Evolutionary conservation across 2,329 filamentous ascomycete species (phyloP), one percentile per base, ranked within the genome.

Genomic region (Aspergillus sp.): DNA sequence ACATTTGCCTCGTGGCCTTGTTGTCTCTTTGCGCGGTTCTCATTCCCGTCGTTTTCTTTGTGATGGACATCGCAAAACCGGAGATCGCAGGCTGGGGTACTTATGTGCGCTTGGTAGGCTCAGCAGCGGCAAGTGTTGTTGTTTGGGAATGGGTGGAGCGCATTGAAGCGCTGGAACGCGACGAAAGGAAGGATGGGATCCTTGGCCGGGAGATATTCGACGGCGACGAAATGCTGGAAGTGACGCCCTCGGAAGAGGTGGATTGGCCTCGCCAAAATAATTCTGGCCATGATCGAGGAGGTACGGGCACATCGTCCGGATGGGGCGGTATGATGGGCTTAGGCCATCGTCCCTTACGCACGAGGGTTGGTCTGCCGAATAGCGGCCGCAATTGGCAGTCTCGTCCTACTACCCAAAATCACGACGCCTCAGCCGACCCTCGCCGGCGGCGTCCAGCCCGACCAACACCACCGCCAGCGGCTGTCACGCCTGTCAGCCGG

Each of bases 111-210:
- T 97, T 93, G 93, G 93, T 96, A n/a, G 93, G 93, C 52, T 92
- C 92, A 1, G 92, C 93, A 0, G 92, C 92, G 1, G 93, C 93
- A 29, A 96, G 92, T 76, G 93, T 96, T n/a, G 91, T 96, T 22
- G 93, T 97, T 2, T 97, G 93, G 93, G 93, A 97, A 75, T 97
- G 93, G 93, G 93, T 97, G 3, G 93, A 97, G 75, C 85, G 93
- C 26, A 97, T 97, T 52, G 93, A 97, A 74, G 91, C 92, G 0
- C 77, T 96, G 62, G 93, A 97, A 78, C 86, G 93, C 66, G 92
- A 96, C 74, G 92, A 96, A 73, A 92, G 93, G 76, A 96, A 96
- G 76, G 92, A 96, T 67, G 93, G 93, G 0, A 96, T 97, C 57
- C 78, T 97, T 1, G 93, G 93, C 3, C 83, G 93, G 63, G 93